These are phyloP conservation scores for Sugiyamaella sp. DNA, from an alignment of 1,139 yeast genomes.

Conservation along the genomic window DNA sequence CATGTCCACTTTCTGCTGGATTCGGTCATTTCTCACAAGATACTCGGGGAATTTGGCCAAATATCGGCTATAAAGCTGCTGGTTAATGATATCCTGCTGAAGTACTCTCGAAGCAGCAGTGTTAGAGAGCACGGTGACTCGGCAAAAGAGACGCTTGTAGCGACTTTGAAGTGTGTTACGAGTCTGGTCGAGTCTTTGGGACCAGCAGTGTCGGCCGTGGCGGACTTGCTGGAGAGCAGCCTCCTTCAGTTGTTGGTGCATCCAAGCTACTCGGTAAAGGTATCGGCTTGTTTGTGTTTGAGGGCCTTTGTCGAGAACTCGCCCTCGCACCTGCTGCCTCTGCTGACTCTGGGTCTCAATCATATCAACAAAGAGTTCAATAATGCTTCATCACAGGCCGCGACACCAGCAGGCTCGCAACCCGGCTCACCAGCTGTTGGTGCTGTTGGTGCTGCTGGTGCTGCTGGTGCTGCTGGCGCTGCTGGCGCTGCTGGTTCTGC, in stretches of 20 bases:
- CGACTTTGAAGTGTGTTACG: constrained; percentile 35
- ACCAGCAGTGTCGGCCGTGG: constrained; percentile 38
- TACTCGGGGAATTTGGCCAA: constrained; percentile 43
- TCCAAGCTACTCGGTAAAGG: constrained; percentile 29
- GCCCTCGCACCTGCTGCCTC: constrained; percentile 37
- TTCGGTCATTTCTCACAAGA: constrained; percentile 35
- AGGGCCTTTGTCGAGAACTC: constrained; percentile 30
- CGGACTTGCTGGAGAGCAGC: constrained; percentile 33
- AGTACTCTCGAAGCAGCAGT: constrained; percentile 27
- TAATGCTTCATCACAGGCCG: constrained; percentile 24
- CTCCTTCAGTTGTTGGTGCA: constrained; percentile 28
- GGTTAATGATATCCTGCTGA: constrained; percentile 36
- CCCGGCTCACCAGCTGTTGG: too few relatives aligned
- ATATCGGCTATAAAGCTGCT: constrained; percentile 36
- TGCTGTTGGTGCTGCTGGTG: too few relatives aligned
- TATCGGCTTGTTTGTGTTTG: constrained; percentile 32
- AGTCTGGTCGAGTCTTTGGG: constrained; percentile 39
- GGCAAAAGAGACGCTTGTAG: constrained; percentile 34
- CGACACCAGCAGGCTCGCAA: too few relatives aligned
- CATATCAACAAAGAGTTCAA: constrained; percentile 36
- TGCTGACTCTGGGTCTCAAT: constrained; percentile 34
- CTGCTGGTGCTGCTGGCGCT: too few relatives aligned
- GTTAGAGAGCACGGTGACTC: constrained; percentile 33
- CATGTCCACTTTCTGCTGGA: constrained; percentile 38
- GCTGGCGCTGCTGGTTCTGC: too few relatives aligned